Conservation (phyloP, 495 filamentous ascomycete genomes). For the Penicillium waksmanii region DNA sequence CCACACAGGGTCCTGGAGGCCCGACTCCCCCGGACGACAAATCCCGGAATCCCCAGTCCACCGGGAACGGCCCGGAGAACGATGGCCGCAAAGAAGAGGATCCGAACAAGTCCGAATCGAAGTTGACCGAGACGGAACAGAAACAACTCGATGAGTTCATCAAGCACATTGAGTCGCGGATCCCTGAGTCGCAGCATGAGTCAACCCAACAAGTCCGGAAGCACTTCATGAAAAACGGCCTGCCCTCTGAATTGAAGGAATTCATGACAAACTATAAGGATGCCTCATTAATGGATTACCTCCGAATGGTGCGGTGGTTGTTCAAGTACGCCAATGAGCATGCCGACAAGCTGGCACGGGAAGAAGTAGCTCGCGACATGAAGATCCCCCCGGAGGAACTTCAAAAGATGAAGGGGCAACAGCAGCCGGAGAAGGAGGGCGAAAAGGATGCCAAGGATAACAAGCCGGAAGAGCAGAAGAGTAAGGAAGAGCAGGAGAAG, state of each 20-base stretch:
- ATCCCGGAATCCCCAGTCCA: conserved; percentile 29
- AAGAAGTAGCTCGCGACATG: conserved; percentile 39
- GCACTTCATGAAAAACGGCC: conserved; percentile 36
- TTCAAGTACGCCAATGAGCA: conserved; percentile 45
- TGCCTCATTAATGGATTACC: conserved; percentile 44
- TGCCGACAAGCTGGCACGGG: conserved; percentile 52
- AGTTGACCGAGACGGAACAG: conserved; percentile 41
- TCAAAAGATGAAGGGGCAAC: conserved; percentile 25
- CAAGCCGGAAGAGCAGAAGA: conserved; percentile 25
- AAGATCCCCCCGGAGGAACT: conserved; percentile 32
- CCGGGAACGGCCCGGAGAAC: conserved; percentile 29
- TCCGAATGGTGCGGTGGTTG: conserved; percentile 39
- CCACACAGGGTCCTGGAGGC: conserved; percentile 50
- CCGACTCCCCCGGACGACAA: conserved; percentile 53
- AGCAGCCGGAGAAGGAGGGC: conserved; percentile 34
- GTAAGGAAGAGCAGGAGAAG: conserved; percentile 14
- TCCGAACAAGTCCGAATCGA: conserved; percentile 40
- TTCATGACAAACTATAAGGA: conserved; percentile 39
- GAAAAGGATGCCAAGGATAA: conserved; percentile 22
- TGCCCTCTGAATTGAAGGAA: conserved; percentile 35
- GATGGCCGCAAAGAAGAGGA: conserved; percentile 38
- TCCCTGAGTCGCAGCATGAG: conserved; percentile 33
- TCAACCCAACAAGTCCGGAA: conserved; percentile 36
- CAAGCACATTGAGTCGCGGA: conserved; percentile 33
- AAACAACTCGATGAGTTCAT: conserved; percentile 38